Evolutionary conservation across 352 stramenopile genomes (phyloP).

Genomic region (Pythium guiyangense): DNA sequence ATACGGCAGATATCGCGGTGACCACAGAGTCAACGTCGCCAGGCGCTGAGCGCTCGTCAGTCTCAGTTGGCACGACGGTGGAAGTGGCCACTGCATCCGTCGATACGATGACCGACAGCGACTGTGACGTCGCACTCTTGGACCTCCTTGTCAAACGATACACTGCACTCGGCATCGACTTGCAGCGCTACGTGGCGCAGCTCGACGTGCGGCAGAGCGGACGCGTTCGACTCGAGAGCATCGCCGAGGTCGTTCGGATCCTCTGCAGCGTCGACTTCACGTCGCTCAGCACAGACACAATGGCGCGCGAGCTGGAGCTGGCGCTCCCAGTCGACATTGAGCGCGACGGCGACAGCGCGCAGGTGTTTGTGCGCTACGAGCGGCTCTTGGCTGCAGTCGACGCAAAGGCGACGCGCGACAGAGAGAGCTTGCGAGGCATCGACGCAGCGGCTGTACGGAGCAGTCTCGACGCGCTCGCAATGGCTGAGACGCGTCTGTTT

Average conservation of each 20-base stretch:
- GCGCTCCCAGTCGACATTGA: conserved; percentile 15
- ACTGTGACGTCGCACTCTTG: conserved; percentile 10
- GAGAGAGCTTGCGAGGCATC: conserved; percentile 4
- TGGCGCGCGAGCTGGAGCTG: conserved; percentile 13
- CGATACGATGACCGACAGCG: conserved; percentile 22
- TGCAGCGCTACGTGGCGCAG: conserved; percentile 17
- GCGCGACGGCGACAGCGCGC: conserved; percentile 4
- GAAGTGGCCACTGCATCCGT: conserved; percentile 14
- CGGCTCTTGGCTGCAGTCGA: conserved; percentile 18
- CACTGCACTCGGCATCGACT: conserved; percentile 20
- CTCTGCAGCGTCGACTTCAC: conserved; percentile 14
- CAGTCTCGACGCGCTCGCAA: conserved; percentile 22
- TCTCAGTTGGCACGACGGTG: conserved; percentile 2
- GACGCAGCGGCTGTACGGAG: conserved; percentile 16
- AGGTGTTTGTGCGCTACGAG: conserved; percentile 19
- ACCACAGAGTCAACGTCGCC: not conserved
- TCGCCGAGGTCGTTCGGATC: conserved; percentile 21
- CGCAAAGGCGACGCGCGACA: conserved; percentile 7
- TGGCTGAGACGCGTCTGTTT: not conserved
- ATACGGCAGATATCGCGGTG: not conserved
- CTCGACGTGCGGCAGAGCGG: conserved; percentile 24
- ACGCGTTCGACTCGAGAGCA: conserved; percentile 22
- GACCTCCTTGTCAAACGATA: conserved; percentile 26
- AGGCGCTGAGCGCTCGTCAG: not conserved
- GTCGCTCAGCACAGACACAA: conserved; percentile 6